These are phyloP conservation scores for Pseudogymnoascus verrucosus DNA, from an alignment of 2,329 filamentous ascomycete genomes.

Conservation along the genomic window DNA sequence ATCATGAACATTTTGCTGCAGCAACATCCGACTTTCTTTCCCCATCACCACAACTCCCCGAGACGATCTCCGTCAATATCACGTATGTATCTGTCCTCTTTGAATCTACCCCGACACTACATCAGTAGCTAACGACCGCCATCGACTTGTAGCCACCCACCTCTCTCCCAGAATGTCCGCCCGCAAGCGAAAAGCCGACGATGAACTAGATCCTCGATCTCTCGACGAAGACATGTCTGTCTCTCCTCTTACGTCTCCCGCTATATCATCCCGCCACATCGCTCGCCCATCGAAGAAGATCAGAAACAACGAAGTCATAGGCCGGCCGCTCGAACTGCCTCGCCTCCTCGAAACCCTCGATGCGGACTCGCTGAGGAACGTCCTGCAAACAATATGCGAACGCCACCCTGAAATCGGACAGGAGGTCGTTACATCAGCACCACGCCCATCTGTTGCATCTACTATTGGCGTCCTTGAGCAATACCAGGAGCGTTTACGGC, in stretches of 20 bases:
- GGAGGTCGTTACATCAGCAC: slow-evolving; percentile 76
- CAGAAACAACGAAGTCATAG: slow-evolving; percentile 57
- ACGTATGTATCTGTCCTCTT: slow-evolving; percentile 36
- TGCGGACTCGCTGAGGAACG: slow-evolving; percentile 70
- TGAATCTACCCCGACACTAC: neutral
- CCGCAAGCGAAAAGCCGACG: slow-evolving; percentile 81
- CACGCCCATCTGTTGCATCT: slow-evolving; percentile 75
- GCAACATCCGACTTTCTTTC: slow-evolving; percentile 51
- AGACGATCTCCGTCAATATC: slow-evolving; percentile 47
- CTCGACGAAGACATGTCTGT: slow-evolving; percentile 81
- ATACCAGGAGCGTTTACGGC: slow-evolving; percentile 71
- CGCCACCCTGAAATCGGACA: slow-evolving; percentile 77
- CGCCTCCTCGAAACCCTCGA: slow-evolving; percentile 93
- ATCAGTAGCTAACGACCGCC: slow-evolving; percentile 14
- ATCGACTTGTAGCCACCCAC: slow-evolving; percentile 19
- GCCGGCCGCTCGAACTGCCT: slow-evolving; percentile 56
- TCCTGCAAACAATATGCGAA: slow-evolving; percentile 88
- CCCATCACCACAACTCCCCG: slow-evolving; percentile 45
- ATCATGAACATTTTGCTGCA: slow-evolving; percentile 57
- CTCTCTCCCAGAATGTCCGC: slow-evolving; percentile 45
- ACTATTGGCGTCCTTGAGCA: slow-evolving; percentile 72
- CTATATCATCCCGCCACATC: slow-evolving; percentile 60
- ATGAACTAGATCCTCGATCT: slow-evolving; percentile 49
- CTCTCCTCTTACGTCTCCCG: slow-evolving; percentile 76
- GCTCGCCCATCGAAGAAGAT: slow-evolving; percentile 57